Percentiles rank a stretch among this genome's conserved stretches.
Evolutionary conservation across 371 early-diverging fungal genomes (phyloP).

Genomic region (Lichtheimia corymbifera): DNA sequence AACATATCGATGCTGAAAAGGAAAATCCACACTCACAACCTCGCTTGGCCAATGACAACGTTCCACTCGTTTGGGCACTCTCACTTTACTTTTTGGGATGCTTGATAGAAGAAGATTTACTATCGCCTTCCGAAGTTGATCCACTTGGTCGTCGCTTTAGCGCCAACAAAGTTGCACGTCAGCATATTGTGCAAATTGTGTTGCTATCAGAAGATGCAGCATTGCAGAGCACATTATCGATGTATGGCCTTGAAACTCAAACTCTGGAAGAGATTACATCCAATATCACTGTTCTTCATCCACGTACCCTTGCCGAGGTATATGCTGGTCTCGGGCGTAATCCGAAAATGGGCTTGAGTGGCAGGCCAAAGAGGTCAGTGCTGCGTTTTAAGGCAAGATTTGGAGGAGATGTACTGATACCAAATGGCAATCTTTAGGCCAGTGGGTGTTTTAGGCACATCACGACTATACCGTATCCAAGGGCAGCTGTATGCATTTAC

Average conservation of each 20-base stretch:
- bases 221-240: conserved; percentile 68
- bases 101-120: conserved; percentile 75
- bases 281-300: conserved; percentile 69
- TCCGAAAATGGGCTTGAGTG: conserved; percentile 74
- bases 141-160: conserved; percentile 81
- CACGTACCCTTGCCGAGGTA: conserved; percentile 82
- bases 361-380: conserved; percentile 70
- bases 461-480: conserved; percentile 80
- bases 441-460: conserved; percentile 78
- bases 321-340: conserved; percentile 78
- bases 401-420: too few relatives aligned
- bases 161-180: conserved; percentile 40
- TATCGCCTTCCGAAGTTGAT: conserved; percentile 82
- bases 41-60: conserved; percentile 85
- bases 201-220: conserved; percentile 75
- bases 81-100: conserved; percentile 80
- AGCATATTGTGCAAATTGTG: conserved; percentile 80
- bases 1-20: conserved; percentile 76
- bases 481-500: conserved; percentile 86
- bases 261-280: conserved; percentile 71
- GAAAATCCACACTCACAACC: conserved; percentile 72
- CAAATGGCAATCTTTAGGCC: conserved; percentile 26
- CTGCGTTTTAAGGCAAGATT: too few relatives aligned
- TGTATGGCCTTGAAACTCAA: conserved; percentile 81
- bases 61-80: conserved; percentile 91